Evolutionary conservation across 129 eudicot species (phyloP).

Genomic region (Logfia minima): DNA sequence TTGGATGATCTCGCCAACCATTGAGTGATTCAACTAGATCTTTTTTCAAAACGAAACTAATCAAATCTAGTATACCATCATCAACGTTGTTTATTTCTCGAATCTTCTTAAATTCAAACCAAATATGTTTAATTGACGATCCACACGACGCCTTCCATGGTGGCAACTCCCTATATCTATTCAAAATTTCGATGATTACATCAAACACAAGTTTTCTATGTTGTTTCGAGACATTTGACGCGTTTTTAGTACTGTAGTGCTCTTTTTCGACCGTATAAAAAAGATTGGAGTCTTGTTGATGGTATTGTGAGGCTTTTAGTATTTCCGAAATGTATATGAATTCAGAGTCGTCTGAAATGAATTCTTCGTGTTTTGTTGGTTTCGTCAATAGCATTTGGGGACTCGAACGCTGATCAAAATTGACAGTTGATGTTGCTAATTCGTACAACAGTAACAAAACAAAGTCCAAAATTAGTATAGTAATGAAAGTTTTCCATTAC

Average conservation of each 20-base stretch:
- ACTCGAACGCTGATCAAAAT: constrained; percentile 53
- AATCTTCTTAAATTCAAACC: constrained; percentile 65
- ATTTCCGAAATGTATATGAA: constrained; percentile 62
- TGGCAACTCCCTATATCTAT: constrained; percentile 48
- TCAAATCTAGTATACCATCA: constrained; percentile 47
- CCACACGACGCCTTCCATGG: constrained; percentile 57
- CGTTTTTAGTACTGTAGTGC: constrained; percentile 44
- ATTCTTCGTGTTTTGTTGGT: constrained; percentile 33
- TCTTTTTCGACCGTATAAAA: constrained; percentile 66
- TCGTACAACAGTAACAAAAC: not conserved
- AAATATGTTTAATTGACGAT: constrained; percentile 39
- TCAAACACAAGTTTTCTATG: constrained; percentile 81
- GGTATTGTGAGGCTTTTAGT: constrained; percentile 46
- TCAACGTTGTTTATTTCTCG: constrained; percentile 38
- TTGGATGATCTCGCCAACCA: constrained; percentile 66
- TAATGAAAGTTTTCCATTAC: not conserved
- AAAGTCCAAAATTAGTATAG: not conserved
- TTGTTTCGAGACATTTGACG: constrained; percentile 47
- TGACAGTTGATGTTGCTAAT: constrained; percentile 33
- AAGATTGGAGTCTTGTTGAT: constrained; percentile 49
- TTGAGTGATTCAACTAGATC: constrained; percentile 48
- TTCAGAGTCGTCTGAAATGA: constrained; percentile 51
- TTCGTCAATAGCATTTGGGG: constrained; percentile 30
- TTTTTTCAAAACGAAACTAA: constrained; percentile 55
- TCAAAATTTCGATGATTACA: constrained; percentile 53